Evolutionary conservation across 2,329 filamentous ascomycete genomes (phyloP), one percentile per base, ranked within the genome.

Genomic region (Hirsutella thompsonii): DNA sequence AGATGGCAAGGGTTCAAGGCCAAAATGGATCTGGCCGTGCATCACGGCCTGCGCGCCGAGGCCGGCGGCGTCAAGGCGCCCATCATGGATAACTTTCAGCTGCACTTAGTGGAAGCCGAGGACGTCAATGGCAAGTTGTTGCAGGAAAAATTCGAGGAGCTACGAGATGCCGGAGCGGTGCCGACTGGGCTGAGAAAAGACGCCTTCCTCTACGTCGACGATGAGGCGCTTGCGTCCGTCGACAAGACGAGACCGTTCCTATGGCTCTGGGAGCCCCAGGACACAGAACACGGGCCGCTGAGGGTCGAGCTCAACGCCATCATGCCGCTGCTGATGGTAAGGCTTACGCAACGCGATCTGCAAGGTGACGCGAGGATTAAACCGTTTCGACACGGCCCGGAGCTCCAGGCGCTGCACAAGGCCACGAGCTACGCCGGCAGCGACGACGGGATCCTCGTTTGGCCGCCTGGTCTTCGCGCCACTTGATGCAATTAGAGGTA

Each of bases 191-290:
- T 37, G 8, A 37, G 36, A 28, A 37, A 37, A n/a, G 36, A 37
- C 36, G 36, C 36, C 20, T 37, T 37, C 36, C 36, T 37, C 36
- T 37, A 37, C 21, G 36, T 37, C 36, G 21, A 37, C 36, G 36
- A 37, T 18, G 36, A 37, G 36, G 36, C 21, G 36, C 36, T 37
- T n/a, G 36, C 4, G 21, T 37, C 36, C 14, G 26, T 37, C 21
- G 36, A 37, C 36, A 37, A 37, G 21, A 28, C 21, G 36, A 37
- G 21, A 21, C 36, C 36, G 36, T 37, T 37, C 36, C 21, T 37
- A n/a, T 37, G 36, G 36, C 36, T 37, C 36, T 37, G 36, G 36
- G 36, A 37, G 20, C 36, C 36, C 21, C 36, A 37, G 11, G 36
- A 37, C 21, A 37, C n/a, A 19, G 36, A 28, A 19, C 18, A 37